phyloP scores from a whole-genome alignment of 192 early-diverging fungal genomes.

The Mortierella claussenii region DNA sequence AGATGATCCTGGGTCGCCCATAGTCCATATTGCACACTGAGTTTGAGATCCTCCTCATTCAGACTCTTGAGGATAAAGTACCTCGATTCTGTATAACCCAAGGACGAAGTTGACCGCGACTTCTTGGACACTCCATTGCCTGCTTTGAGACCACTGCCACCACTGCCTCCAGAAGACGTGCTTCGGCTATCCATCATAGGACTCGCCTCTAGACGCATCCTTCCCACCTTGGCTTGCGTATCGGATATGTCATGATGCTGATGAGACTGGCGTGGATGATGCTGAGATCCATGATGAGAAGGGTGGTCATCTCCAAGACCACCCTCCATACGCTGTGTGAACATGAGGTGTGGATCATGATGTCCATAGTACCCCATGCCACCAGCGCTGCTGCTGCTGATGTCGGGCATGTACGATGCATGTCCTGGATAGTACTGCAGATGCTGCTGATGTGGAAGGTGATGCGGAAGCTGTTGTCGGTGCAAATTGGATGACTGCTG shows the following conservation, averaged over 20 bases:
- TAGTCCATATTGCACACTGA: conserved; percentile 58
- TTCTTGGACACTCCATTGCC: too few species aligned
- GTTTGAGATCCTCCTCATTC: conserved; percentile 62
- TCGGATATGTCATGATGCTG: conserved; percentile 16
- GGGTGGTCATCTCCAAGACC: too few species aligned
- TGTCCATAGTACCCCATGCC: conserved; percentile 8
- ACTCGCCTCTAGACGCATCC: conserved; percentile 32
- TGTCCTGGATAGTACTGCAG: not conserved
- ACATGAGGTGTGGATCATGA: not conserved
- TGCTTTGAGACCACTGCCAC: too few species aligned
- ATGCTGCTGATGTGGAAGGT: conserved; percentile 1
- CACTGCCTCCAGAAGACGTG: not conserved
- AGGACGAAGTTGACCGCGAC: conserved; percentile 41
- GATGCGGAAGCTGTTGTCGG: not conserved
- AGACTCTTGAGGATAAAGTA: conserved; percentile 63
- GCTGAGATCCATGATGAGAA: not conserved
- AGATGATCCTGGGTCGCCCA: conserved; percentile 64
- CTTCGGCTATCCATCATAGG: conserved; percentile 27
- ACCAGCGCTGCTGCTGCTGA: not conserved
- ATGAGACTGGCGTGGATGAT: not conserved
- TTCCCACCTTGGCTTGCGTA: conserved; percentile 19
- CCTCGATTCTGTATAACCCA: conserved; percentile 36
- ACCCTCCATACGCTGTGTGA: not conserved
- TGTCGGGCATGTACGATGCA: conserved; percentile 6
- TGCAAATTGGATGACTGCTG: too few species aligned